Conservation (phyloP, 768 basidiomycete genomes). For the Pisolithus albus region DNA sequence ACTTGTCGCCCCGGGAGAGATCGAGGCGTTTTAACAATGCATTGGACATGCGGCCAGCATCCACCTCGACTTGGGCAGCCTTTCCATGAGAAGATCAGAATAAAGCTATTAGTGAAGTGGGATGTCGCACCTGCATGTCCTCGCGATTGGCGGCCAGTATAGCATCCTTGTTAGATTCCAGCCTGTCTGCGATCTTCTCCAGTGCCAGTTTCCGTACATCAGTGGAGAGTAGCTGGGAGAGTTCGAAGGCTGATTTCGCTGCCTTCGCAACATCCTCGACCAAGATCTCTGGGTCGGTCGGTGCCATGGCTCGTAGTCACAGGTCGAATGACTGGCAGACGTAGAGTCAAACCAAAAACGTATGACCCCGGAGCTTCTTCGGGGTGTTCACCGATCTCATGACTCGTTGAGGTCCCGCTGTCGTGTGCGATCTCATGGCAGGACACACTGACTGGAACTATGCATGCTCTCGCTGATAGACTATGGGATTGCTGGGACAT, state of each 20-base stretch:
- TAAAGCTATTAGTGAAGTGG: neutral
- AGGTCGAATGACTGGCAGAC: too few species aligned
- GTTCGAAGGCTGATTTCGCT: slow-evolving; percentile 80
- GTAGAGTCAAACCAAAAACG: too few species aligned
- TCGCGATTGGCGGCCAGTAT: slow-evolving; percentile 76
- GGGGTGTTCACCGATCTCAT: too few species aligned
- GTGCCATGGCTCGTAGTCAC: neutral
- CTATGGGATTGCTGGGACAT: too few species aligned
- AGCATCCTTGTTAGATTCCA: slow-evolving; percentile 55
- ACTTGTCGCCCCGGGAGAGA: slow-evolving; percentile 74
- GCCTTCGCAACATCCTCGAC: slow-evolving; percentile 64
- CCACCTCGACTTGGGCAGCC: slow-evolving; percentile 74
- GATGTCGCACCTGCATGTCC: slow-evolving; percentile 61
- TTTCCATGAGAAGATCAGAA: slow-evolving; percentile 22
- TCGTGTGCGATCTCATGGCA: too few species aligned
- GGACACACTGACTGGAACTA: neutral
- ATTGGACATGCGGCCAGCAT: slow-evolving; percentile 75
- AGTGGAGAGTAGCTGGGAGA: slow-evolving; percentile 72
- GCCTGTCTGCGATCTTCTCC: slow-evolving; percentile 56
- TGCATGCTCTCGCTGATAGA: neutral
- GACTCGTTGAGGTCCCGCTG: too few species aligned
- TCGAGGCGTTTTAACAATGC: slow-evolving; percentile 85
- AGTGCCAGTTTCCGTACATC: slow-evolving; percentile 68
- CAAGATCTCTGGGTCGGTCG: slow-evolving; percentile 8
- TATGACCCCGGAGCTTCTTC: too few species aligned